Evolutionary conservation across 768 basidiomycete genomes (phyloP), one percentile per base, ranked within the genome.

Genomic region (Scleroderma citrinum): DNA sequence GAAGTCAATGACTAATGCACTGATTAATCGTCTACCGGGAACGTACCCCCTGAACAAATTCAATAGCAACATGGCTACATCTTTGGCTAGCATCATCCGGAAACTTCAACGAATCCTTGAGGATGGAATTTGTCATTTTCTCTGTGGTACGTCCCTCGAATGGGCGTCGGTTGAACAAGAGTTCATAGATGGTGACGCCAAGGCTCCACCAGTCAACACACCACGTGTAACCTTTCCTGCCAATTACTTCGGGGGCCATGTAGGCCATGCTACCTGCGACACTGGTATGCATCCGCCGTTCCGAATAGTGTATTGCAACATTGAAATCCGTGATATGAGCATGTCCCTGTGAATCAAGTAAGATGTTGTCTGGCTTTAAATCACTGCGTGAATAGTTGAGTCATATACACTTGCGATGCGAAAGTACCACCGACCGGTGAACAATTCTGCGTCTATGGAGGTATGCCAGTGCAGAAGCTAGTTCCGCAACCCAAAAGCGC

Each of bases 221-320:
- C 78, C 90, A 93, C 3, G 87, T 87, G 67, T 99, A 99, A 14
- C 96, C 96, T 60, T 83, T 85, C 61, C 88, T 85, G 45, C 80
- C 81, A 38, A 97, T 76, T n/a, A 99, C 87, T 66, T 99, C 92
- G 0, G 95, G 94, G 10, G 94, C 94, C 96, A 99, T 99, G 71
- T 99, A 99, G 0, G 96, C 95, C 92, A 99, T 94, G 61, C 90
- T 93, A 3, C 96, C 96, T 7, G 96, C 95, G 14, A 99, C 88
- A 51, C 90, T 92, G 0, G 90, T 92, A 67, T 98, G 85, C 52
- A 87, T 61, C 31, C 94, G 80, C 46, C 85, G 77, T 51, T 91
- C 88, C 11, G 94, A 95, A 65, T 92, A 97, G 66, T 98, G 95
- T 7, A 98, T 95, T 20, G 95, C 96, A 56, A 99, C 93, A 61